Evolutionary conservation across 108 stramenopile species (phyloP), one percentile per base, ranked within the genome.

Genomic region (Schizochytrium sp.): DNA sequence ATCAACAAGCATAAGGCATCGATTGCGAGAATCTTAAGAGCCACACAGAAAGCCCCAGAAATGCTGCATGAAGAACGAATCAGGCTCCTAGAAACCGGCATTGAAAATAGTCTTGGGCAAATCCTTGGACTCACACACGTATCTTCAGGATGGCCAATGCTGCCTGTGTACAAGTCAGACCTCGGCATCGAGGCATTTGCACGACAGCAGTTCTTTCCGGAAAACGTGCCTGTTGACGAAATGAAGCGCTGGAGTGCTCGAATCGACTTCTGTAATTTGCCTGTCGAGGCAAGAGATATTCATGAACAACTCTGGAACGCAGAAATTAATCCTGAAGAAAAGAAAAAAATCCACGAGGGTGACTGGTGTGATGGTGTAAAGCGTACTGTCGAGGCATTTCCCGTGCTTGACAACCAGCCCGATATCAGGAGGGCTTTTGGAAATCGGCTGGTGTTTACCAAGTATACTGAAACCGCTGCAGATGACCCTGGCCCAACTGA

Each of bases 1-100:
- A 83, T 83, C 76, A 83, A n/a, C 17, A 83, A 83, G 47, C 76
- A 83, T 53, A 83, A 83, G 53, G 76, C 76, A 7, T 83, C 53
- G 10, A 55, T 55, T 53, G 53, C 47, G 47, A 83, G 1, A 13
- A 83, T 83, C 3, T 7, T 83, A 0, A 47, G 53, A 13, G 76
- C 53, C 1, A 55, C 76, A 0, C 15, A 17, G 47, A 38, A 83
- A 42, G 76, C 53, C 5, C 76, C 76, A 5, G 2, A 55, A 5
- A 28, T 83, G 50, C 47, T 55, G 2, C 50, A 47, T 13, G 76
- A 83, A 40, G 76, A 83, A 2, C 76, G 53, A 5, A 5, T 55
- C n/a, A 47, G 76, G 17, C 50, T 83, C 3, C 3, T 83, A 53
- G 53, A 83, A 28, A 42, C 15, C 5, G 19, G 28, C 49, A 55